Base-by-base conservation (phyloP, 2,329 filamentous ascomycete genomes). In the Aspergillus sp. region DNA sequence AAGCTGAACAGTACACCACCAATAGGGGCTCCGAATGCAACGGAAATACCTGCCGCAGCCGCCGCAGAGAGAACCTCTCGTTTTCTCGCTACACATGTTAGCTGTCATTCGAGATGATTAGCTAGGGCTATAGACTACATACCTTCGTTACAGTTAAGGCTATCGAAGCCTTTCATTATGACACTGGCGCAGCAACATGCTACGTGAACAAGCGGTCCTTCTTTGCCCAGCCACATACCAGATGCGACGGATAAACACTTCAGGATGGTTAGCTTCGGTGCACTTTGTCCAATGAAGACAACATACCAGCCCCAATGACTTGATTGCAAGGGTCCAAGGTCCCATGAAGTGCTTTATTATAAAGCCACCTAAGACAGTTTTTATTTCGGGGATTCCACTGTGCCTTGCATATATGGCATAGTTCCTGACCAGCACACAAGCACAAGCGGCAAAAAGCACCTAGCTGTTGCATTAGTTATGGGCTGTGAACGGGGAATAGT, bases 351-450 rank as follows among this genome's bases (percentile, higher is more conserved):
- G 85, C 59, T 88, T 84, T 60, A 99, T 97, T 32, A 99, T 88
- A 72, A 97, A 97, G 5, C 93, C 93, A 41, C 93, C 93, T 53
- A 99, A 79, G 8, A 99, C 85, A 3, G 93, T 97, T 80, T 99
- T 99, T 76, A 99, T 96, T 79, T 99, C 93, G 5, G 93, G 92
- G 65, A 99, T 97, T 76, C 93, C 93, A 71, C 91, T 96, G 70
- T 98, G 93, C 71, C 90, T 93, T 48, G 93, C 93, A 75, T 96
- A 91, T 5, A 89, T 81, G 22, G 91, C 91, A 74, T 93, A 98
- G 66, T 89, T 85, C 66, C 89, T 86, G 13, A 98, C 93, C 53
- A 98, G 78, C 53, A 93, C 71, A 53, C 89, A 90, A 9, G 95
- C 91, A 57, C 83, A 85, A 38, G 86, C 81, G 24, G 93, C 93